phyloP scores from a whole-genome alignment of 2,329 filamentous ascomycete genomes.

The Fusarium transvaalense region DNA sequence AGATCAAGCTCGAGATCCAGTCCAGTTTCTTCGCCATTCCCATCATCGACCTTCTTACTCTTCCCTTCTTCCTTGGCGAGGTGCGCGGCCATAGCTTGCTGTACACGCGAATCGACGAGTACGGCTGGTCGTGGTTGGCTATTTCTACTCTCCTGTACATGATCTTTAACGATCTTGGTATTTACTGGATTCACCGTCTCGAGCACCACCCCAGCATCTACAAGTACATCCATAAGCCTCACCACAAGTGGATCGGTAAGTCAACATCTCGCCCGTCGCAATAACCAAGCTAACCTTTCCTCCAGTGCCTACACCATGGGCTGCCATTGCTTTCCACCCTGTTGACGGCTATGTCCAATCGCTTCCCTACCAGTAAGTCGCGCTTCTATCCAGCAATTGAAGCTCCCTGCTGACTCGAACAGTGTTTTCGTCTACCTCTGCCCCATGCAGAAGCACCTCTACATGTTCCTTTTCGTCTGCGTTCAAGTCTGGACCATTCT shows the following conservation, averaged over 20 bases:
- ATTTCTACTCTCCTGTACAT: slow-evolving; percentile 58
- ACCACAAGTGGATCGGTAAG: slow-evolving; percentile 63
- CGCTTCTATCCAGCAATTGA: neutral
- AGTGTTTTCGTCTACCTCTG: slow-evolving; percentile 60
- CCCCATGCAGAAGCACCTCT: slow-evolving; percentile 61
- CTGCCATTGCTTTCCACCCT: slow-evolving; percentile 62
- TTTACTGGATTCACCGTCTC: slow-evolving; percentile 63
- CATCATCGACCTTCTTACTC: slow-evolving; percentile 59
- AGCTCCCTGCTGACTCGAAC: slow-evolving; percentile 14
- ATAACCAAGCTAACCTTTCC: slow-evolving; percentile 1
- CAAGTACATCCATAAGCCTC: slow-evolving; percentile 62
- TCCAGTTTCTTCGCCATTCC: slow-evolving; percentile 59
- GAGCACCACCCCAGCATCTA: slow-evolving; percentile 61
- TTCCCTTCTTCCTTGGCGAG: slow-evolving; percentile 61
- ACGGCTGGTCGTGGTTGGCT: slow-evolving; percentile 56
- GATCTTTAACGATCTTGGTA: slow-evolving; percentile 60
- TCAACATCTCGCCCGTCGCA: neutral
- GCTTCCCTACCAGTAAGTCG: slow-evolving; percentile 59
- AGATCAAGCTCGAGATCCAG: slow-evolving; percentile 59
- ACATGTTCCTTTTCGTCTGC: slow-evolving; percentile 58
- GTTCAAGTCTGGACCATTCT: slow-evolving; percentile 64
- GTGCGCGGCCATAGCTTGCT: slow-evolving; percentile 61
- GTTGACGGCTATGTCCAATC: slow-evolving; percentile 61
- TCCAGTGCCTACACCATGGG: slow-evolving; percentile 61
- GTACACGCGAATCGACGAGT: slow-evolving; percentile 56